Evolutionary conservation across 306 rosid species (phyloP), one percentile per base, ranked within the genome.

Genomic region (Medicago arabica): DNA sequence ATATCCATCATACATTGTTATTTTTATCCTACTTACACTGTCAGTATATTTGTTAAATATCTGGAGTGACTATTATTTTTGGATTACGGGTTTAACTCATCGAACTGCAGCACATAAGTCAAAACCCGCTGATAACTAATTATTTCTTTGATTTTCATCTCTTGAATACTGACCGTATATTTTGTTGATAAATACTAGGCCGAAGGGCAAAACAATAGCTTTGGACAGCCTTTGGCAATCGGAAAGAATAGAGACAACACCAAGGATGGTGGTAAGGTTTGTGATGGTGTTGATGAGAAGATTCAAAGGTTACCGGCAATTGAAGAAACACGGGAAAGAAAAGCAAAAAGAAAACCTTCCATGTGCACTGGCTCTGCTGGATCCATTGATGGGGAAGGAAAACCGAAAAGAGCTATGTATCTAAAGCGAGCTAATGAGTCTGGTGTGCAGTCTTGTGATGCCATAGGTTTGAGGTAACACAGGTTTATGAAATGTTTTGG

Each of bases 341-440:
- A 90, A 83, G 85, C 86, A 83, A 89, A 82, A 89, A 88, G 96
- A 81, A 89, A 88, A 79, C 94, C 92, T 60, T 88, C 96, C 76
- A 82, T 87, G 80, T 86, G 91, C 8, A 67, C 86, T 12, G 88
- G 72, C 77, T 80, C 80, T 72, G 72, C 83, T 54, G 82, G 97
- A 86, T 81, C 91, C 49, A 61, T 76, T 59, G 94, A 89, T 39
- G 89, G 81, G 72, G 97, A 93, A 70, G 88, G 85, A 72, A 96
- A 88, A 84, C 79, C 67, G 28, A 93, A 89, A 75, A 85, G 85
- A 41, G 85, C 53, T 75, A 83, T 77, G 89, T 85, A 77, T 79
- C 87, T 80, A 75, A 93, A 88, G 88, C 87, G 75, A 78, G 72
- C 86, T 74, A 90, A 88, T 70, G 96, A 86, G 69, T 50, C 85